A percentile compares a stretch with the other conserved stretches of the same genome.
phyloP scores from a whole-genome alignment of 805 yeast genomes.

The Lachancea sp. region DNA sequence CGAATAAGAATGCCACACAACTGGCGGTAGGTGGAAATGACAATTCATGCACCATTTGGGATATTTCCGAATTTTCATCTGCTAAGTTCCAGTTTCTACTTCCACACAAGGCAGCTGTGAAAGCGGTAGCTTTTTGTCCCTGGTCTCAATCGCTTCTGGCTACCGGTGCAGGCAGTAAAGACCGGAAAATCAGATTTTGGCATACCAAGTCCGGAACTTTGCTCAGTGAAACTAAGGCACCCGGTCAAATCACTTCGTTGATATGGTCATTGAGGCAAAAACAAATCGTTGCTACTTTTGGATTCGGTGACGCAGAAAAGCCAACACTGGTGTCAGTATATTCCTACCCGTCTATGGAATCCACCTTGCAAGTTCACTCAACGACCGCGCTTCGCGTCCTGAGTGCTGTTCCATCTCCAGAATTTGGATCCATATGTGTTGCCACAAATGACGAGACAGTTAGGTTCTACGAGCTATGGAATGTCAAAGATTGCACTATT shows the following conservation, averaged over 20 bases:
- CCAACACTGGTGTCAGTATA: conserved; percentile 54
- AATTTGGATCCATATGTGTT: conserved; percentile 54
- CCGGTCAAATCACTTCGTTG: conserved; percentile 72
- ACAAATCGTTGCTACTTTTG: conserved; percentile 75
- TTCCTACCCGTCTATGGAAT: conserved; percentile 58
- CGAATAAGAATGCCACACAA: conserved; percentile 47
- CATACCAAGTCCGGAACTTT: conserved; percentile 74
- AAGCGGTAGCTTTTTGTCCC: conserved; percentile 86
- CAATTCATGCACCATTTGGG: conserved; percentile 75
- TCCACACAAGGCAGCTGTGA: conserved; percentile 79
- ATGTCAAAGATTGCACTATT: conserved; percentile 32
- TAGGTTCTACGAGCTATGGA: conserved; percentile 70
- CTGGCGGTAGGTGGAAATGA: conserved; percentile 83
- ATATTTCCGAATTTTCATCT: conserved; percentile 36
- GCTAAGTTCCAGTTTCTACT: conserved; percentile 46
- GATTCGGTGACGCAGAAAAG: conserved; percentile 54
- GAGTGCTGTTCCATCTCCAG: conserved; percentile 63
- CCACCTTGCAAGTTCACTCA: conserved; percentile 44
- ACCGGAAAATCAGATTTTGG: conserved; percentile 79
- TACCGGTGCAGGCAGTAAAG: conserved; percentile 88
- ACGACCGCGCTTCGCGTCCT: conserved; percentile 51
- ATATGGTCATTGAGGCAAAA: conserved; percentile 62
- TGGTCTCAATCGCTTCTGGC: conserved; percentile 78
- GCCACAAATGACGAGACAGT: conserved; percentile 77
- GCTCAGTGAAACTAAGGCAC: conserved; percentile 48